phyloP scores from a whole-genome alignment of 1,139 yeast genomes.

The Sugiyamaella pinicola region DNA sequence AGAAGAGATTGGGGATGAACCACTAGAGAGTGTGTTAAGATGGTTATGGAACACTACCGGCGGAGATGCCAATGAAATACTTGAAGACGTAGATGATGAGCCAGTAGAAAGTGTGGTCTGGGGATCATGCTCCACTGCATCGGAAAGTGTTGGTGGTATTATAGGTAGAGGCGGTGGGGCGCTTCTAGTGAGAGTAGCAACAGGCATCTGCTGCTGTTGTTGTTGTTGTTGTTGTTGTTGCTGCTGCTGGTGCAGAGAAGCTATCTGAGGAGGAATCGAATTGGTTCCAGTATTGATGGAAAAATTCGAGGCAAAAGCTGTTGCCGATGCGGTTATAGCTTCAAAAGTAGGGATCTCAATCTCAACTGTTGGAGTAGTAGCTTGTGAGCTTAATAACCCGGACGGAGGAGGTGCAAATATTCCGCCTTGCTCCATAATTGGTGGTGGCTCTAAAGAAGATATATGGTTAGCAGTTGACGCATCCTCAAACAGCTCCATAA shows the following conservation, averaged over 20 bases:
- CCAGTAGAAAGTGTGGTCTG: not conserved
- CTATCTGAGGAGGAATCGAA: slow-evolving; percentile 18
- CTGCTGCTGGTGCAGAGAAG: slow-evolving; percentile 22
- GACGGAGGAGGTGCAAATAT: slow-evolving; percentile 30
- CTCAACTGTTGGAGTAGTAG: slow-evolving; percentile 44
- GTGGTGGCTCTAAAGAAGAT: slow-evolving; percentile 17
- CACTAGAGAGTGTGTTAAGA: slow-evolving; percentile 7
- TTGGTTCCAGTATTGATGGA: not conserved
- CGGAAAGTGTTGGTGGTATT: slow-evolving; percentile 9
- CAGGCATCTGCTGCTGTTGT: slow-evolving; percentile 8
- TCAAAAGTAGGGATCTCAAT: slow-evolving; percentile 59
- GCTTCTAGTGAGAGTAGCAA: slow-evolving; percentile 14
- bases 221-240: slow-evolving; percentile 9
- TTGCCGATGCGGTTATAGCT: slow-evolving; percentile 41
- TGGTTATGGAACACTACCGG: slow-evolving; percentile 3
- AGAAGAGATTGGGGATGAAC: slow-evolving; percentile 2
- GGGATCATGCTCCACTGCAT: not conserved
- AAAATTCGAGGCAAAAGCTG: slow-evolving; percentile 22
- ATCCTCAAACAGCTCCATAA: slow-evolving; percentile 69
- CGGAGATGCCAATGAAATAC: slow-evolving; percentile 8
- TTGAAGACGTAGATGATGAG: slow-evolving; percentile 9
- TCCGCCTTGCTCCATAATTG: slow-evolving; percentile 7
- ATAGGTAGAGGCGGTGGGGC: slow-evolving; percentile 18
- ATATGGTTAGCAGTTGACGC: slow-evolving; percentile 18
- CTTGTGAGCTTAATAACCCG: slow-evolving; percentile 36